These are phyloP conservation scores for Botryococcus braunii DNA, from an alignment of 163 green algal species.

Conservation along the genomic window DNA sequence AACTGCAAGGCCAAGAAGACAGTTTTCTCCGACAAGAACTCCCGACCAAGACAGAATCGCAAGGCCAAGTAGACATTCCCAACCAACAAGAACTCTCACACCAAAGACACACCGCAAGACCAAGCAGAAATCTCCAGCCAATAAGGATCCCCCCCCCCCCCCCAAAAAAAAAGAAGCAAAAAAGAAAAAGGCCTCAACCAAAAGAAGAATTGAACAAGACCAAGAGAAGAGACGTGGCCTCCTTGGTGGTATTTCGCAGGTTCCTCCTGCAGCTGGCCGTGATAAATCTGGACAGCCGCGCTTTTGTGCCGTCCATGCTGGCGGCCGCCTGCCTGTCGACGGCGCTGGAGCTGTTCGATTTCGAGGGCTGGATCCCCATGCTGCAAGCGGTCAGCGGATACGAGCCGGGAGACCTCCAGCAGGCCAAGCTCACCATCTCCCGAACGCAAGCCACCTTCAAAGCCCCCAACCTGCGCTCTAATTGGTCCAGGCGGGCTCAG, in stretches of 20 bases:
- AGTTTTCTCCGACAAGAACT: no score
- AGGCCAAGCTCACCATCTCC: background rate
- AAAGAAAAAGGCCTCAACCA: background rate
- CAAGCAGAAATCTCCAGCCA: background rate
- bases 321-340: conserved; percentile 32
- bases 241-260: conserved; percentile 8
- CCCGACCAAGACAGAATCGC: no score
- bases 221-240: background rate
- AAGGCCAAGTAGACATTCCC: no score
- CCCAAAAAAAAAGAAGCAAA: no score
- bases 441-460: background rate
- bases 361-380: conserved; percentile 23
- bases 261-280: conserved; percentile 48
- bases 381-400: conserved; percentile 44
- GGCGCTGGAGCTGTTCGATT: conserved; percentile 26
- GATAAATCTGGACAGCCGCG: conserved; percentile 30
- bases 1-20: no score
- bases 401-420: conserved; percentile 22
- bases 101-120: background rate
- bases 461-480: background rate
- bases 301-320: conserved; percentile 24
- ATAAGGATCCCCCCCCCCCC: no score
- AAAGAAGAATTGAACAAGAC: background rate
- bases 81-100: background rate
- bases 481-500: conserved; percentile 10